A percentile compares a stretch with the other conserved stretches of the same genome.
These are phyloP conservation scores for Neonectria hederae DNA, from an alignment of 2,329 filamentous ascomycete species.

Conservation along the genomic window DNA sequence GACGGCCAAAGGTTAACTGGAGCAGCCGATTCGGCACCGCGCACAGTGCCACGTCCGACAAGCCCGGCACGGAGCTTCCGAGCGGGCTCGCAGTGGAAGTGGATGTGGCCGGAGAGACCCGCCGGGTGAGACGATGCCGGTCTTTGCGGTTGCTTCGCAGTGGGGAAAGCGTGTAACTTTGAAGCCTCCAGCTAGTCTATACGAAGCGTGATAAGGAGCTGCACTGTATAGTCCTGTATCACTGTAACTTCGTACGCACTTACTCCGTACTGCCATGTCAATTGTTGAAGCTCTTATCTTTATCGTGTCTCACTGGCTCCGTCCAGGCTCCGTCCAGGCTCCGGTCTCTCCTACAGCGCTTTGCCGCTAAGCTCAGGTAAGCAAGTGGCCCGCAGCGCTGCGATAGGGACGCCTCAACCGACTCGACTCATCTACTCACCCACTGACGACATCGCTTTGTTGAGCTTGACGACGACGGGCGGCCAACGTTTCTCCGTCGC, in stretches of 20 bases:
- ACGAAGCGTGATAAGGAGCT: too few species aligned
- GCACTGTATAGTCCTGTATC: too few species aligned
- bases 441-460: slow-evolving; percentile 6
- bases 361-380: slow-evolving; percentile 18
- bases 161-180: background rate
- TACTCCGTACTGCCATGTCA: too few species aligned
- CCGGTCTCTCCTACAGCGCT: background rate
- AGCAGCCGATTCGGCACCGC: slow-evolving; percentile 20
- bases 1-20: too few species aligned
- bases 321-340: background rate
- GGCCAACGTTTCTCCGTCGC: background rate
- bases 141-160: background rate
- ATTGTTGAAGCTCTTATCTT: background rate
- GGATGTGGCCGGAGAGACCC: background rate
- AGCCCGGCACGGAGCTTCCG: slow-evolving; percentile 8
- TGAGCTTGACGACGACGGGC: background rate
- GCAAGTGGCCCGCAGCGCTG: background rate
- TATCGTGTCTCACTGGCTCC: background rate
- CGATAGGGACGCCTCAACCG: slow-evolving; percentile 3
- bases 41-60: slow-evolving; percentile 15
- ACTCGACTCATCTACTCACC: background rate
- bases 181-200: background rate
- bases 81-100: background rate
- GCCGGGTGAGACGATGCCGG: background rate
- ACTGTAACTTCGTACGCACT: background rate